A percentile compares a stretch with the other conserved stretches of the same genome.
Evolutionary conservation across 305 asterid genomes (phyloP).

Genomic region (Striga hermonthica): DNA sequence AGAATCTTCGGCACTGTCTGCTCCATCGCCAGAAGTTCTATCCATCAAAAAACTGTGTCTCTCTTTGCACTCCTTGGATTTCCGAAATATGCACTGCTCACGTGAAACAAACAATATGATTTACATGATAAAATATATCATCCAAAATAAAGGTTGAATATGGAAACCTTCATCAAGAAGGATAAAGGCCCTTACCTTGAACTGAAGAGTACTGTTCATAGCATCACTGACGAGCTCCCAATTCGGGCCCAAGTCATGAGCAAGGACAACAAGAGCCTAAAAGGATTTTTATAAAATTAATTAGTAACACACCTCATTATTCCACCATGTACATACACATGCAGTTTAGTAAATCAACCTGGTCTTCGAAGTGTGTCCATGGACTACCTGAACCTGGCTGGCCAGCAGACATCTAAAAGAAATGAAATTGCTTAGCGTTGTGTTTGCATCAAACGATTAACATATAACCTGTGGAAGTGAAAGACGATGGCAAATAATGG

Average conservation of each 20-base stretch:
- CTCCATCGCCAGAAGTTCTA: conserved; percentile 70
- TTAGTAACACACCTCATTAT: conserved; percentile 7
- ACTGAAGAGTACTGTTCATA: conserved; percentile 63
- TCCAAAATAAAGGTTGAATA: conserved; percentile 11
- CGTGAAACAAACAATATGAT: conserved; percentile 26
- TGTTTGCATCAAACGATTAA: conserved; percentile 15
- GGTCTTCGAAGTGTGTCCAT: conserved; percentile 79
- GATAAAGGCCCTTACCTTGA: conserved; percentile 50
- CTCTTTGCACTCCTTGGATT: conserved; percentile 82
- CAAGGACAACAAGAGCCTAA: conserved; percentile 81
- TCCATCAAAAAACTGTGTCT: conserved; percentile 69
- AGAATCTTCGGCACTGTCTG: conserved; percentile 81
- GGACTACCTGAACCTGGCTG: conserved; percentile 58
- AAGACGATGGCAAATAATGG: conserved; percentile 14
- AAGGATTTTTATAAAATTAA: conserved; percentile 19
- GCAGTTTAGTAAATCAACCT: conserved; percentile 48
- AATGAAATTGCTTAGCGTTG: conserved; percentile 33
- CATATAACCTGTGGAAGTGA: neutral
- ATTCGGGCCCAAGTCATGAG: conserved; percentile 81
- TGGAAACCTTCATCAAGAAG: conserved; percentile 21
- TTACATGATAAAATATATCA: conserved; percentile 22
- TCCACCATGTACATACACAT: conserved; percentile 24
- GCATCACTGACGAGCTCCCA: conserved; percentile 94
- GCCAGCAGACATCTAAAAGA: conserved; percentile 54
- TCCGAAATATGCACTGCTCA: conserved; percentile 69